These are phyloP conservation scores for Rhexocercosporidium sp. DNA, from an alignment of 2,329 filamentous ascomycete genomes.

Conservation along the genomic window DNA sequence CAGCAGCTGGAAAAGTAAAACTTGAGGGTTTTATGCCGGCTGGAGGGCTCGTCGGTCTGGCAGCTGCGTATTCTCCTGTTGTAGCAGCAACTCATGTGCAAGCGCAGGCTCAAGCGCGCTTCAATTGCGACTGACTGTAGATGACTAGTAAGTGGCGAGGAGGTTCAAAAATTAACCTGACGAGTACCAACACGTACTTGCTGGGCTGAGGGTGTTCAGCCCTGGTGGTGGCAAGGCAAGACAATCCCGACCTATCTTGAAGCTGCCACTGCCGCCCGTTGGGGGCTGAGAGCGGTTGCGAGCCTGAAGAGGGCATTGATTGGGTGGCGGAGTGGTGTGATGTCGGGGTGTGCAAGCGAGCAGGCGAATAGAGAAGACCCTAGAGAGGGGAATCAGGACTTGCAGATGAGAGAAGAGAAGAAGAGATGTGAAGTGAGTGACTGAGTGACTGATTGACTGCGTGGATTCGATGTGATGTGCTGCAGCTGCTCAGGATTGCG, in stretches of 20 bases:
- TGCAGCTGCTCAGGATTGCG: neutral
- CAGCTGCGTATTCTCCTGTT: neutral
- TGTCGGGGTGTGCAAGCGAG: neutral
- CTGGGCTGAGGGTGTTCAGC: constrained; percentile 2
- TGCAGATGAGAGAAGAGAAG: constrained; percentile 18
- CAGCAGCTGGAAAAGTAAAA: neutral
- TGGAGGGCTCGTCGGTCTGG: neutral
- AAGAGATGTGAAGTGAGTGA: too few relatives aligned
- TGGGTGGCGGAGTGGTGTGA: constrained; percentile 8
- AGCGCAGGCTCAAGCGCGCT: too few relatives aligned
- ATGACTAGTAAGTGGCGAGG: neutral
- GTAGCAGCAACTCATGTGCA: too few relatives aligned
- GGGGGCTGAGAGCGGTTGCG: constrained; percentile 21
- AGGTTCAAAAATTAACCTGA: neutral
- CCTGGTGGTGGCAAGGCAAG: neutral
- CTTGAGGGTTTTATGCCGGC: neutral
- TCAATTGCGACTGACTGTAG: too few relatives aligned
- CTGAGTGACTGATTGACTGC: neutral
- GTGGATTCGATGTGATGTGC: neutral
- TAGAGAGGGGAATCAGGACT: constrained; percentile 19
- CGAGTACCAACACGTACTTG: neutral
- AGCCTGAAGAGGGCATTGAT: constrained; percentile 8
- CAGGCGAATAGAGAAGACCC: constrained; percentile 2
- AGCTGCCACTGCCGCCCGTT: constrained; percentile 21
- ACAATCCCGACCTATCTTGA: constrained; percentile 15